Evolutionary conservation across 371 early-diverging fungal genomes (phyloP).

Genomic region (Syncephalastrum contaminatum): DNA sequence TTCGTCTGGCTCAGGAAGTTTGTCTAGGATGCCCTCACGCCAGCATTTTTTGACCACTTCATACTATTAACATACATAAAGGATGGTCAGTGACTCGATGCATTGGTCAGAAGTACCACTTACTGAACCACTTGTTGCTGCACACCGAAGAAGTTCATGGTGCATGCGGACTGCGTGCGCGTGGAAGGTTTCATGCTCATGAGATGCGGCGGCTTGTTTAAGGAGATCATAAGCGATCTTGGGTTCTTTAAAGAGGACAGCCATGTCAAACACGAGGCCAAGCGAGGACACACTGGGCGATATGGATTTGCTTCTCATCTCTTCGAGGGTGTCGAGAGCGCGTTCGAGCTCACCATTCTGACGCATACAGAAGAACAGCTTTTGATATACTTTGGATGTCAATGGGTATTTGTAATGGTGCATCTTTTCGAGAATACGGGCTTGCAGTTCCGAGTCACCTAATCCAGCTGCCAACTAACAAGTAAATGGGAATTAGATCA

Average conservation of each 20-base stretch:
- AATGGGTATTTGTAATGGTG: constrained; percentile 6
- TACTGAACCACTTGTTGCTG: constrained; percentile 48
- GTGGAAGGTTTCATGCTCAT: constrained; percentile 34
- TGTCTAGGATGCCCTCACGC: constrained; percentile 39
- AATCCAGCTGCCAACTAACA: constrained; percentile 22
- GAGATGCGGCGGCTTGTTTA: constrained; percentile 30
- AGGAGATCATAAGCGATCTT: constrained; percentile 35
- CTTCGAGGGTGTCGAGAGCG: constrained; percentile 36
- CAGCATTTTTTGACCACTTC: constrained; percentile 40
- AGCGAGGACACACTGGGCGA: constrained; percentile 14
- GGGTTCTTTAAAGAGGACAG: constrained; percentile 19
- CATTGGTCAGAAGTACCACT: constrained; percentile 1
- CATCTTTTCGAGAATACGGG: constrained; percentile 27
- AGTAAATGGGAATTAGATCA: not conserved
- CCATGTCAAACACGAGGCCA: constrained; percentile 16
- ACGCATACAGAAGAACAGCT: constrained; percentile 27
- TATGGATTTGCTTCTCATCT: constrained; percentile 25
- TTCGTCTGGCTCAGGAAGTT: constrained; percentile 51
- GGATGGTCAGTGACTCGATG: not conserved
- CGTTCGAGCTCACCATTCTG: constrained; percentile 41
- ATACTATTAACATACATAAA: constrained; percentile 27
- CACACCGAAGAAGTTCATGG: constrained; percentile 42
- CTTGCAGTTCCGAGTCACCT: constrained; percentile 23
- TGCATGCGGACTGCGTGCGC: constrained; percentile 34
- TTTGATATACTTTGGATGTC: constrained; percentile 18